phyloP scores from a whole-genome alignment of 2,329 filamentous ascomycete genomes.

The Camillea tinctor region DNA sequence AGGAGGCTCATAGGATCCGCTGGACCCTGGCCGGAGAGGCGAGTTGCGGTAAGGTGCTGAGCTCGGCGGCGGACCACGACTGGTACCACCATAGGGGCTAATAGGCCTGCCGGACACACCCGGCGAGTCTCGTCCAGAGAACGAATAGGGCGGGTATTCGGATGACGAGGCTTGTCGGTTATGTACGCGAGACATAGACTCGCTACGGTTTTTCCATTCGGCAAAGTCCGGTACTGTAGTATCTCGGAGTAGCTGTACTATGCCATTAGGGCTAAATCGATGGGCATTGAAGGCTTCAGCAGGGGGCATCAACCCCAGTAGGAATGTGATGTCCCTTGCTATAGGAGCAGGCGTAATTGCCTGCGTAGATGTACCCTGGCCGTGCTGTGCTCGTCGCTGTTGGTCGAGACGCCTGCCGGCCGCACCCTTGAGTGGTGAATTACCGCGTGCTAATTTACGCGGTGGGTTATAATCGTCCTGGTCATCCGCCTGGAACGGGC shows the following conservation, averaged over 20 bases:
- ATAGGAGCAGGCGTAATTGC: constrained; percentile 58
- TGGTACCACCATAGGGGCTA: constrained; percentile 46
- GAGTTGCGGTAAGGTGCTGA: constrained; percentile 50
- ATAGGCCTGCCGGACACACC: constrained; percentile 38
- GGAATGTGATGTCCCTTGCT: constrained; percentile 65
- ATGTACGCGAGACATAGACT: constrained; percentile 34
- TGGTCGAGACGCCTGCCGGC: constrained; percentile 83
- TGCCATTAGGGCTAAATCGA: constrained; percentile 65
- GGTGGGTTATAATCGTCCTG: constrained; percentile 71
- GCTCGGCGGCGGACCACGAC: constrained; percentile 38
- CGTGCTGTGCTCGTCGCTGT: constrained; percentile 59
- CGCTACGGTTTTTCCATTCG: constrained; percentile 49
- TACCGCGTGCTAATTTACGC: constrained; percentile 84
- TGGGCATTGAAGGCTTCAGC: constrained; percentile 70
- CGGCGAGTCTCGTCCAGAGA: constrained; percentile 28
- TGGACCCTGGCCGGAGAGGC: constrained; percentile 49
- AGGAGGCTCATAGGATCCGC: constrained; percentile 42
- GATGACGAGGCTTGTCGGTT: constrained; percentile 40
- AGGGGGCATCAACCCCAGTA: constrained; percentile 72
- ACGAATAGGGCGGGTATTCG: constrained; percentile 37
- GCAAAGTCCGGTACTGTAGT: constrained; percentile 63
- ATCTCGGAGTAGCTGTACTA: constrained; percentile 72
- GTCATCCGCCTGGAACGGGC: constrained; percentile 66
- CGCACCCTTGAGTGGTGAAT: constrained; percentile 88
- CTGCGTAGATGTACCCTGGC: constrained; percentile 39